phyloP scores from a whole-genome alignment of 768 basidiomycete species.

The Macrocybe gigantea region DNA sequence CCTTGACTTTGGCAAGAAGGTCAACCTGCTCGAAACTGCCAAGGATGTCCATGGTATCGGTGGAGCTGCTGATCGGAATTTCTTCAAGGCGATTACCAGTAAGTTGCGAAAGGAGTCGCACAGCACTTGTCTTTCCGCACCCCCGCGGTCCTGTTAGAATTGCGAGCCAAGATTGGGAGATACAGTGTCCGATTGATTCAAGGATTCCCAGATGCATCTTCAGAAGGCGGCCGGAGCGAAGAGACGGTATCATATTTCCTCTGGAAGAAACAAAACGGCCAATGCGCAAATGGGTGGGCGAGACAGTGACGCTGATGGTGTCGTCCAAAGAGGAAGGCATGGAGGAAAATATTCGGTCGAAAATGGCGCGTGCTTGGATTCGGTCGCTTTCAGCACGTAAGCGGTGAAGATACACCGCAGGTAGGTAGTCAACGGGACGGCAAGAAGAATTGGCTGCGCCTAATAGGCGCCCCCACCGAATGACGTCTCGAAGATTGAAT shows the following conservation, averaged over 20 bases:
- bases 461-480: conserved; percentile 76
- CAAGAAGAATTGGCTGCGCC: conserved; percentile 19
- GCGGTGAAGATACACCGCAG: conserved; percentile 75
- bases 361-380: conserved; percentile 39
- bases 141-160: conserved; percentile 74
- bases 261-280: conserved; percentile 52
- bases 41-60: conserved; percentile 90
- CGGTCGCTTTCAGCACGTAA: conserved; percentile 78
- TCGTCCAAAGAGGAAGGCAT: conserved; percentile 15
- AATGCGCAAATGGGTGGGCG: conserved; percentile 50
- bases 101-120: conserved; percentile 63
- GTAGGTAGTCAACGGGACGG: conserved; percentile 61
- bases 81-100: conserved; percentile 67
- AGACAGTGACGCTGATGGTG: conserved; percentile 34
- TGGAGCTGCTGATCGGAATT: conserved; percentile 76
- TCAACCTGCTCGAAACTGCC: conserved; percentile 96
- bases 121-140: conserved; percentile 75
- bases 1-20: conserved; percentile 29
- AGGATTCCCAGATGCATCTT: conserved; percentile 60
- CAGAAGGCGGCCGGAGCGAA: conserved; percentile 44
- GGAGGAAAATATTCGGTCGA: conserved; percentile 44
- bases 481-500: conserved; percentile 93
- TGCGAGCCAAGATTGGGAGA: conserved; percentile 80
- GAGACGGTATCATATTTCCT: conserved; percentile 24
- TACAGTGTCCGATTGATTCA: conserved; percentile 70